Conservation (phyloP, 2,329 filamentous ascomycete species). For the Pseudogymnoascus sp. region DNA sequence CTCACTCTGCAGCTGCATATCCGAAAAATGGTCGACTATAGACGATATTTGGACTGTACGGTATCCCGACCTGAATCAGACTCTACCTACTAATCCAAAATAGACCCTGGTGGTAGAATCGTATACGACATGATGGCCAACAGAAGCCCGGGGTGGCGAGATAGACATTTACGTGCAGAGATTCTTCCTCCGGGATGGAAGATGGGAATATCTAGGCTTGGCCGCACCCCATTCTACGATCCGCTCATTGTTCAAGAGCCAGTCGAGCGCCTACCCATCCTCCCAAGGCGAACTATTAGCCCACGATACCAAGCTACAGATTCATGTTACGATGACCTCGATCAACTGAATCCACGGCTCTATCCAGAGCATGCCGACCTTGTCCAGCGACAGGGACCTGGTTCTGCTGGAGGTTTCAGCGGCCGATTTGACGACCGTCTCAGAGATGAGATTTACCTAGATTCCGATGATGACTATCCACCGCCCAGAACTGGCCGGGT, state of each 20-base stretch:
- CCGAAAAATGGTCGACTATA: slow-evolving; percentile 4
- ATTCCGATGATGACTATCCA: not conserved
- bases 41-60: slow-evolving; percentile 2
- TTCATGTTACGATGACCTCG: not conserved
- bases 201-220: slow-evolving; percentile 7
- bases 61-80: not conserved
- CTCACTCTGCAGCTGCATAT: not conserved
- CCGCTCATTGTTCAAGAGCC: slow-evolving; percentile 3
- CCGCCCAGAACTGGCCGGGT: not conserved
- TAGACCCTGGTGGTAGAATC: slow-evolving; percentile 3
- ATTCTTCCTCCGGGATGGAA: slow-evolving; percentile 9
- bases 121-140: slow-evolving; percentile 10
- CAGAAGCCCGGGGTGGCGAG: not conserved
- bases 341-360: not conserved
- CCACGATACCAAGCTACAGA: slow-evolving; percentile 4
- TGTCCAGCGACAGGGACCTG: not conserved
- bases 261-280: not conserved
- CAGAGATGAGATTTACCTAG: not conserved
- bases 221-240: not conserved
- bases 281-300: not conserved
- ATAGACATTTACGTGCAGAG: not conserved
- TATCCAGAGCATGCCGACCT: slow-evolving; percentile 1
- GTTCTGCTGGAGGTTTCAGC: not conserved
- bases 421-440: not conserved
- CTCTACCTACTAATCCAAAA: not conserved